Evolutionary conservation across 2,329 filamentous ascomycete genomes (phyloP).

Genomic region (Ceratocystiopsis minuta): DNA sequence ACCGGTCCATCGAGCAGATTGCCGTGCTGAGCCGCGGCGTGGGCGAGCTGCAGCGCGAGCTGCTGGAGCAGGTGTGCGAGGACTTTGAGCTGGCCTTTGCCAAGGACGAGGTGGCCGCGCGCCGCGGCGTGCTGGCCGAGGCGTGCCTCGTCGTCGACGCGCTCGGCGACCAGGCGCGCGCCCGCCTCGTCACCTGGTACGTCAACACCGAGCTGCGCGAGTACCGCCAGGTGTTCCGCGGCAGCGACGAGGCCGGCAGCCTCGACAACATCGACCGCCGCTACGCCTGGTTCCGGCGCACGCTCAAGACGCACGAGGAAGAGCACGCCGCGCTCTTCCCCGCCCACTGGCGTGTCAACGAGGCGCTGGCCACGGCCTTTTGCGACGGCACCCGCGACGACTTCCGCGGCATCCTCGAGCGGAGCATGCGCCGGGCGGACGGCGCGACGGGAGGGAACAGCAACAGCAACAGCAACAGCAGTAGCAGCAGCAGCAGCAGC

Average conservation of each 20-base stretch:
- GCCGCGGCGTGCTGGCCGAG: constrained; percentile 57
- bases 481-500: constrained; percentile 30
- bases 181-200: constrained; percentile 83
- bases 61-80: constrained; percentile 95
- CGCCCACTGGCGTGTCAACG: constrained; percentile 70
- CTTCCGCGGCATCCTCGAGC: constrained; percentile 81
- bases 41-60: constrained; percentile 76
- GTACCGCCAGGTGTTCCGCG: constrained; percentile 87
- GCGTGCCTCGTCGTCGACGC: constrained; percentile 91
- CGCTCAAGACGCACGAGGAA: constrained; percentile 88
- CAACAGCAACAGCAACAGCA: no score
- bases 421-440: constrained; percentile 61
- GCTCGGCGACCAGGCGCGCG: constrained; percentile 69
- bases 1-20: constrained; percentile 94
- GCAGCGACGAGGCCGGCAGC: constrained; percentile 89
- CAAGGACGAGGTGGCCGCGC: constrained; percentile 60
- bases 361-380: constrained; percentile 77
- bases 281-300: constrained; percentile 92
- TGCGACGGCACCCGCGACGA: constrained; percentile 93
- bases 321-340: constrained; percentile 85
- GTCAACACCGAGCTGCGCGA: constrained; percentile 93
- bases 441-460: constrained; percentile 26
- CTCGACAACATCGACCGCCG: constrained; percentile 89
- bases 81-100: constrained; percentile 94
- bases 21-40: constrained; percentile 84